A percentile compares a stretch with the other conserved stretches of the same genome.
Conservation (phyloP, 306 rosid genomes). For the Cyamopsis tetragonoloba region DNA sequence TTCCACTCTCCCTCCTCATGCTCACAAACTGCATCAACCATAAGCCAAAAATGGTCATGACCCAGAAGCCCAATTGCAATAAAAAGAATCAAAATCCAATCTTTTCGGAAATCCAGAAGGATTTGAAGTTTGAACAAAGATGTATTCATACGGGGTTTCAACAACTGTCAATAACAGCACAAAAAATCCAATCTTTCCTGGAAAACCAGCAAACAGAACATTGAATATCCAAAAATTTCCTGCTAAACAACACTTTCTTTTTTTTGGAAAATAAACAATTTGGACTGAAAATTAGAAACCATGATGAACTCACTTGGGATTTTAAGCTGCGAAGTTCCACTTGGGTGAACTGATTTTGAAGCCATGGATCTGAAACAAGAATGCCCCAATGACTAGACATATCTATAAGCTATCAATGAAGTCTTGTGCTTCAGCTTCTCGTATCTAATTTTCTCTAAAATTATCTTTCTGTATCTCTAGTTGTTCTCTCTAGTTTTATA, state of each 20-base stretch:
- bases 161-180: no score
- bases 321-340: constrained; percentile 85
- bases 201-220: no score
- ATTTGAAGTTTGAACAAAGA: no score
- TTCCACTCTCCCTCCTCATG: constrained; percentile 85
- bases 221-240: not conserved
- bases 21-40: constrained; percentile 57
- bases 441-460: constrained; percentile 13
- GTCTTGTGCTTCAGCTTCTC: constrained; percentile 4
- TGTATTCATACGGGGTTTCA: constrained; percentile 67
- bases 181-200: no score
- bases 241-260: not conserved
- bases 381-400: constrained; percentile 82
- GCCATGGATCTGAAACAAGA: constrained; percentile 94
- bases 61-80: constrained; percentile 14
- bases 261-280: no score
- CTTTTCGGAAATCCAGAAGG: not conserved
- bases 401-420: no score
- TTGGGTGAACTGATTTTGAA: constrained; percentile 92
- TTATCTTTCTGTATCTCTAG: not conserved
- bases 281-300: no score
- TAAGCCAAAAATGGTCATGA: not conserved
- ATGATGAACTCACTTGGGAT: constrained; percentile 49
- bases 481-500: not conserved
- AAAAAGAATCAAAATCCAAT: constrained; percentile 13